Evolutionary conservation across 192 early-diverging fungal genomes (phyloP).

Genomic region (Umbelopsis vinacea): DNA sequence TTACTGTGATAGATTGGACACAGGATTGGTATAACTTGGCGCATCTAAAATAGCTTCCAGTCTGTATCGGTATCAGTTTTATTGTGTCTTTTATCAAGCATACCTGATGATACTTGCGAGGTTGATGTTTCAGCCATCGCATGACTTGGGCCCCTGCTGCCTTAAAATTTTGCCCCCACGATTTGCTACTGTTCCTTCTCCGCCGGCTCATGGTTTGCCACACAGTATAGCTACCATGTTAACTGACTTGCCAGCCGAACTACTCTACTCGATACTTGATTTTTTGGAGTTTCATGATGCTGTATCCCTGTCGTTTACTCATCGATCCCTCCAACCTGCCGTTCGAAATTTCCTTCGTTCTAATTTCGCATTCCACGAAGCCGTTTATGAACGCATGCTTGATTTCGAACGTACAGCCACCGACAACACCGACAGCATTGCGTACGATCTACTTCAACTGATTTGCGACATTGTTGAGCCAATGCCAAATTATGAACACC

Average conservation of each 20-base stretch:
- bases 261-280: constrained; percentile 6
- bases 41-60: too few species aligned
- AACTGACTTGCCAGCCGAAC: constrained; percentile 9
- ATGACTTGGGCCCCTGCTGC: too few species aligned
- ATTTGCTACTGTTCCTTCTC: too few species aligned
- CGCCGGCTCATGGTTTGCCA: too few species aligned
- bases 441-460: constrained; percentile 16
- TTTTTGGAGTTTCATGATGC: neutral
- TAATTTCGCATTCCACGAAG: neutral
- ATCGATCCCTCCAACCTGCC: neutral
- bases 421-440: neutral
- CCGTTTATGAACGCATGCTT: neutral
- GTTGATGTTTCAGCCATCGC: too few species aligned
- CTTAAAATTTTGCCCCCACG: too few species aligned
- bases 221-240: neutral
- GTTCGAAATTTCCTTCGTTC: neutral
- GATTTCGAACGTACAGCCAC: neutral
- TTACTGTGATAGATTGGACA: too few species aligned
- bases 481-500: constrained; percentile 27
- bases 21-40: too few species aligned
- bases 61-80: too few species aligned
- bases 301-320: neutral
- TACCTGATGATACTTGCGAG: too few species aligned
- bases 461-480: constrained; percentile 29
- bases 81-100: too few species aligned